Conservation (phyloP, 176 grass and related monocot species). For the Aegilops bicornis region DNA sequence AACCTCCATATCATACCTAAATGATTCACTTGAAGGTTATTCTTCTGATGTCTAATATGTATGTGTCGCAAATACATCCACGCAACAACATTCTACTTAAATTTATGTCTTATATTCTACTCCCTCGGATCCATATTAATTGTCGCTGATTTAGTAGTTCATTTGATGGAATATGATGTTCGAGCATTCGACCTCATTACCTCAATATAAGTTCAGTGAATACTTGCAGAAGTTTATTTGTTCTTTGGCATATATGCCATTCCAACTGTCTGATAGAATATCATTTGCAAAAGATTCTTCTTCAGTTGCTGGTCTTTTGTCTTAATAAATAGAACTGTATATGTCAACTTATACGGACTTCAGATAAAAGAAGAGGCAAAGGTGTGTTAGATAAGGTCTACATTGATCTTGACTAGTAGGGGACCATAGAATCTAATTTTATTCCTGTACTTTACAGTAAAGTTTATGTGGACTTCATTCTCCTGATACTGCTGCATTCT, state of each 20-base stretch:
- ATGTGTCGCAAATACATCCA: constrained; percentile 21
- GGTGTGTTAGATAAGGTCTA: constrained; percentile 24
- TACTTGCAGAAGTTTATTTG: constrained; percentile 16
- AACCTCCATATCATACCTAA: constrained; percentile 9
- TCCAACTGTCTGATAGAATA: constrained; percentile 23
- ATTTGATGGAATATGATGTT: constrained; percentile 14
- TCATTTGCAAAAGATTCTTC: constrained; percentile 24
- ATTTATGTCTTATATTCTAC: background rate
- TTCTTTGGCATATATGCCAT: constrained; percentile 1
- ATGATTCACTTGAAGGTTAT: background rate
- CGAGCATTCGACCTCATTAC: background rate
- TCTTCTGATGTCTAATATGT: background rate
- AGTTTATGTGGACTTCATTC: constrained; percentile 29
- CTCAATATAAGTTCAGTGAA: constrained; percentile 18
- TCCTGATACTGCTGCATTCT: constrained; percentile 19
- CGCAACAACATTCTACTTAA: constrained; percentile 26
- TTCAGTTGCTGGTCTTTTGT: constrained; percentile 6
- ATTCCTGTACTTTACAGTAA: constrained; percentile 23
- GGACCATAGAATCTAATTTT: constrained; percentile 30
- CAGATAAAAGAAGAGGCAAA: constrained; percentile 32
- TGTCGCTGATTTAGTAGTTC: background rate
- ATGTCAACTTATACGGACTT: background rate
- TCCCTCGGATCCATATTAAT: too few species aligned
- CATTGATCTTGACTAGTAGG: constrained; percentile 28
- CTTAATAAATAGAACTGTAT: background rate